Conservation (phyloP, 192 early-diverging fungal genomes). For the Martensiomyces pterosporus region DNA sequence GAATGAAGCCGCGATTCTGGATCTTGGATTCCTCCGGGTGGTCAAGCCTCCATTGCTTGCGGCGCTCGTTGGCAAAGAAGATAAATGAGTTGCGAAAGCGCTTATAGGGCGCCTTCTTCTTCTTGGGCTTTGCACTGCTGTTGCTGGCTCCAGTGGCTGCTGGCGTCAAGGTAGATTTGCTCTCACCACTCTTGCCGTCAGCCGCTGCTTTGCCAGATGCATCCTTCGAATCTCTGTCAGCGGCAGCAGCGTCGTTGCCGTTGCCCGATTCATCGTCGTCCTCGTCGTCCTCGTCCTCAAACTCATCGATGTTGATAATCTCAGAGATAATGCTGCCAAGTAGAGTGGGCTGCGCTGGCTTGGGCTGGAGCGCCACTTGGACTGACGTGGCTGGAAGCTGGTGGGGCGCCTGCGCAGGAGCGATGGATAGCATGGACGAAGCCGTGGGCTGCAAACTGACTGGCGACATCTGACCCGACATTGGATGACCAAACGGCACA, state of each 20-base stretch:
- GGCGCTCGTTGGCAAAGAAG: slow-evolving; percentile 48
- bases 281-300: slow-evolving; percentile 13
- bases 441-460: slow-evolving; percentile 10
- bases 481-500: slow-evolving; percentile 18
- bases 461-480: slow-evolving; percentile 30
- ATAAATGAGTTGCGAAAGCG: slow-evolving; percentile 51
- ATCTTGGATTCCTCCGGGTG: slow-evolving; percentile 35
- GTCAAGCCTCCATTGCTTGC: slow-evolving; percentile 31
- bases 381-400: too few species aligned
- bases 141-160: background rate
- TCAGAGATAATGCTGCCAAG: too few species aligned
- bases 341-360: too few species aligned
- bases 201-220: too few species aligned
- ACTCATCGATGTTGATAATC: slow-evolving; percentile 8
- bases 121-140: slow-evolving; percentile 13
- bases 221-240: background rate
- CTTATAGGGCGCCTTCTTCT: slow-evolving; percentile 28
- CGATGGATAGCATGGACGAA: too few species aligned
- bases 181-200: slow-evolving; percentile 1
- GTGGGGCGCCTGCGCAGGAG: too few species aligned
- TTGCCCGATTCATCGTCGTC: slow-evolving; percentile 10
- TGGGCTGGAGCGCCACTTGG: too few species aligned
- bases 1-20: slow-evolving; percentile 46
- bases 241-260: background rate
- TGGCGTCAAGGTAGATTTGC: background rate